Conservation (phyloP, 2,329 filamentous ascomycete genomes). For the Fusarium paranaense region DNA sequence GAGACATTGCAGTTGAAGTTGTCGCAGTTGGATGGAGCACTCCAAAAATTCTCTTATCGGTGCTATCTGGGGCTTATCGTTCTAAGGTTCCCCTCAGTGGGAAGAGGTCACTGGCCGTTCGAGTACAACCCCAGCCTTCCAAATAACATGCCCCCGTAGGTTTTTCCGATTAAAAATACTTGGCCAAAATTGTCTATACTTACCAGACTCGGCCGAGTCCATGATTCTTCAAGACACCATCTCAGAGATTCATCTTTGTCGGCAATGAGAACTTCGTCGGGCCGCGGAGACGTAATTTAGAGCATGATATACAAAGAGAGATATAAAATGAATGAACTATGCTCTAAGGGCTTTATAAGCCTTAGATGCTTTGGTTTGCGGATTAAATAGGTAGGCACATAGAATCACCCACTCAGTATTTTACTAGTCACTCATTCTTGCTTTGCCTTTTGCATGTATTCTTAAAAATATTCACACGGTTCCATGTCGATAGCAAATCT, state of each 20-base stretch:
- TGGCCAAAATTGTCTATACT: neutral
- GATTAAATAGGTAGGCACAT: too few species aligned
- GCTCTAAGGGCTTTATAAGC: too few species aligned
- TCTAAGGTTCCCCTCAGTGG: neutral
- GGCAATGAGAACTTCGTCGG: too few species aligned
- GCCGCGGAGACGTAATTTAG: too few species aligned
- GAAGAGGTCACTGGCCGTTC: neutral
- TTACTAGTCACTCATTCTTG: neutral
- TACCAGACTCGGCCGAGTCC: slow-evolving; percentile 2
- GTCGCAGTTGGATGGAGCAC: slow-evolving; percentile 9
- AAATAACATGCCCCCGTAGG: neutral
- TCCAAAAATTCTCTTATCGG: slow-evolving; percentile 45
- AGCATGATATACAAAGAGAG: too few species aligned
- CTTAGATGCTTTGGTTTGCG: too few species aligned
- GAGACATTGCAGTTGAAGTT: slow-evolving; percentile 3
- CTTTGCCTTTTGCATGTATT: neutral
- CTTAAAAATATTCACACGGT: neutral
- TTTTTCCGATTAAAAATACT: neutral
- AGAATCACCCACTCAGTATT: neutral
- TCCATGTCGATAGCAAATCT: neutral
- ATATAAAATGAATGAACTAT: too few species aligned
- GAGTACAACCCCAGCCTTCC: neutral
- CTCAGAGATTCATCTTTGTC: neutral
- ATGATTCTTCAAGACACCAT: neutral
- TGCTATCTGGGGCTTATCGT: slow-evolving; percentile 18